These are phyloP conservation scores for Chrysopogon serrulatus DNA, from an alignment of 176 grass and related monocot species.

Conservation along the genomic window DNA sequence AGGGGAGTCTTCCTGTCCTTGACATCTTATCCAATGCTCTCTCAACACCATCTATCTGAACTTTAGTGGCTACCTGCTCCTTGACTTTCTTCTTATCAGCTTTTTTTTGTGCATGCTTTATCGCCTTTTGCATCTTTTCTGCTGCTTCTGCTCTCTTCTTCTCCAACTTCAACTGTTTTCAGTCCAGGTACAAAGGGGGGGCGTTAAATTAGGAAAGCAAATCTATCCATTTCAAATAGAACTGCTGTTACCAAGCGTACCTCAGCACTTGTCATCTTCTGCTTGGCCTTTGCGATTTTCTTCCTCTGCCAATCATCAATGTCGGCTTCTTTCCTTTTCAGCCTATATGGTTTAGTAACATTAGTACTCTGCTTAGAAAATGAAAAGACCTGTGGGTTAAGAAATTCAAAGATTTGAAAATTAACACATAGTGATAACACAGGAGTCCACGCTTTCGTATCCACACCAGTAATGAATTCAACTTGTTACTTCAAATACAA, in stretches of 20 bases:
- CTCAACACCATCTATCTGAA: conserved; percentile 42
- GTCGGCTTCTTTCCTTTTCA: conserved; percentile 50
- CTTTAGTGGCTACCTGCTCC: conserved; percentile 46
- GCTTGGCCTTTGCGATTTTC: conserved; percentile 48
- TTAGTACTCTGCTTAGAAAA: conserved; percentile 14
- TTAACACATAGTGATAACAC: not conserved
- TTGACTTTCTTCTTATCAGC: conserved; percentile 63
- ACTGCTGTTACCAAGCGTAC: conserved; percentile 22
- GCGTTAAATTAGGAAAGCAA: not conserved
- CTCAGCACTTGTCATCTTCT: conserved; percentile 52
- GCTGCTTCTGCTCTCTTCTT: conserved; percentile 40
- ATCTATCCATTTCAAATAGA: not conserved
- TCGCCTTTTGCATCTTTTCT: conserved; percentile 58
- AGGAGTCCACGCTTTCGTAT: not conserved
- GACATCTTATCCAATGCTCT: conserved; percentile 64
- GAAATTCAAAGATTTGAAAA: conserved; percentile 11
- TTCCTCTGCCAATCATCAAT: conserved; percentile 71
- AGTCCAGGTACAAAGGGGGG: conserved; percentile 17
- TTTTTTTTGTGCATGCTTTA: conserved; percentile 50
- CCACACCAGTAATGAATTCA: not conserved
- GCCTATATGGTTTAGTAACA: conserved; percentile 41
- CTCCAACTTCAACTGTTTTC: conserved; percentile 57
- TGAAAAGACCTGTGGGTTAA: not conserved
- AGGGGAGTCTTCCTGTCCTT: conserved; percentile 60
- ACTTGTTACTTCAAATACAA: not conserved